Conservation (phyloP, 2,329 filamentous ascomycete genomes). For the Lachnellula suecica region DNA sequence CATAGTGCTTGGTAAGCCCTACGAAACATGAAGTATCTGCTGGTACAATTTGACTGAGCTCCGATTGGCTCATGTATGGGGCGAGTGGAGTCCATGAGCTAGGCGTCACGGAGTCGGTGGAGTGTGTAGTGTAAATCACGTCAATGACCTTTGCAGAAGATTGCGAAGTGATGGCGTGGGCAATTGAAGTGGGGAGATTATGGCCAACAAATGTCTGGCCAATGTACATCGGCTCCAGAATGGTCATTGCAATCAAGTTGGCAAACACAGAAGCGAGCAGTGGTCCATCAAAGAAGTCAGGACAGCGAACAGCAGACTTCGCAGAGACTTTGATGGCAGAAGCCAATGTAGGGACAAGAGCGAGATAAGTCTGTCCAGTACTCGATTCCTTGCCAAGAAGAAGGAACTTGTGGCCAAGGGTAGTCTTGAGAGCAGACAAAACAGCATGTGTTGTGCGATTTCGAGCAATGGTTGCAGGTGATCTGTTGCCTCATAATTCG, state of each 20-base stretch:
- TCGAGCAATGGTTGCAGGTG: not conserved
- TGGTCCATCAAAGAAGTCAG: not conserved
- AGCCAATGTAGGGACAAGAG: not conserved
- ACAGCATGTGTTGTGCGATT: not conserved
- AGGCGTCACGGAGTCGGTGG: not conserved
- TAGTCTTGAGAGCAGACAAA: not conserved
- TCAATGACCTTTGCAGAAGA: not conserved
- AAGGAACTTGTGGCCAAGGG: constrained; percentile 3
- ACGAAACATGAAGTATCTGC: not conserved
- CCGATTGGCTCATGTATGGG: not conserved
- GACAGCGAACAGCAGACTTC: not conserved
- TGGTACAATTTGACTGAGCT: not conserved
- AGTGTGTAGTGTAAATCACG: not conserved
- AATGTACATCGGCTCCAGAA: not conserved
- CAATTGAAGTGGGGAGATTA: not conserved
- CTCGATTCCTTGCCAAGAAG: not conserved
- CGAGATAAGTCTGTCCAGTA: too few relatives aligned
- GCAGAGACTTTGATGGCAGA: not conserved
- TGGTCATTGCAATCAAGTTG: not conserved
- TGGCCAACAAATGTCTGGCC: not conserved
- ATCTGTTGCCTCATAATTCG: too few relatives aligned
- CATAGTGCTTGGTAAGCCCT: not conserved
- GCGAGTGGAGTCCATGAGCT: constrained; percentile 1
- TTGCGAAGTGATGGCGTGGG: not conserved
- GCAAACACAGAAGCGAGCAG: not conserved